Base-by-base conservation (phyloP, 768 basidiomycete genomes). In the Tricholoma sp. region DNA sequence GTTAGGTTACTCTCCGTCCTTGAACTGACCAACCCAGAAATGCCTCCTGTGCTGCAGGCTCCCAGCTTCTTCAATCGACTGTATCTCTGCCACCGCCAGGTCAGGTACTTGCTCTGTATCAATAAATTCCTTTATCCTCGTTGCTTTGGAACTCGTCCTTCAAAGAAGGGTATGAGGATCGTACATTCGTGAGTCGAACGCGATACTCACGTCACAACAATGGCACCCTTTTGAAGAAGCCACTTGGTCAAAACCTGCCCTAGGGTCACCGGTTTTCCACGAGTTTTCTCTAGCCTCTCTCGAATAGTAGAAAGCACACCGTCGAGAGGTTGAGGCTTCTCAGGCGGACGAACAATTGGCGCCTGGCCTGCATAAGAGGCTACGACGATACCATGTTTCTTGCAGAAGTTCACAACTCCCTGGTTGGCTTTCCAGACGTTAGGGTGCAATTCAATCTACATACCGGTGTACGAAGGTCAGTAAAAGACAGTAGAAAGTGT, bases 231-330 rank as follows among this genome's bases (percentile, higher is more conserved):
- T 57, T 80, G 75, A 52, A 77, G 72, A 9, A 85, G 71, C 88
- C 89, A 91, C 52, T 85, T 82, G 54, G 80, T 77, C 52, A 91
- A 69, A 29, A 89, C 81, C 65, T 91, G 88, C 15, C 80, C 82
- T 1, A 79, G 68, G 4, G 83, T 78, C 12, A 81, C 76, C 18
- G 76, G 66, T 52, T 65, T 65, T 7, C 74, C 75, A 6, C 65
- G 61, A n/a, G 66, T 67, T 55, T 75, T 78, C 69, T 61, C 78
- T 59, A 74, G 77, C 59, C 85, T 72, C 42, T 75, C 73, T 2
- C 81, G 80, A 45, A 86, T 81, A 4, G 69, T 63, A 28, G 73
- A 63, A 9, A 91, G 74, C 3, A 82, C 77, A 13, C 71, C 68
- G 62, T 86, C 83, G 1, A 91, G 74, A 6, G 88, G 83, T 1